Percentiles rank a stretch among this genome's conserved stretches.
These are phyloP conservation scores for Nicotiana tabacum DNA, from an alignment of 257 asterid genomes.

Conservation along the genomic window DNA sequence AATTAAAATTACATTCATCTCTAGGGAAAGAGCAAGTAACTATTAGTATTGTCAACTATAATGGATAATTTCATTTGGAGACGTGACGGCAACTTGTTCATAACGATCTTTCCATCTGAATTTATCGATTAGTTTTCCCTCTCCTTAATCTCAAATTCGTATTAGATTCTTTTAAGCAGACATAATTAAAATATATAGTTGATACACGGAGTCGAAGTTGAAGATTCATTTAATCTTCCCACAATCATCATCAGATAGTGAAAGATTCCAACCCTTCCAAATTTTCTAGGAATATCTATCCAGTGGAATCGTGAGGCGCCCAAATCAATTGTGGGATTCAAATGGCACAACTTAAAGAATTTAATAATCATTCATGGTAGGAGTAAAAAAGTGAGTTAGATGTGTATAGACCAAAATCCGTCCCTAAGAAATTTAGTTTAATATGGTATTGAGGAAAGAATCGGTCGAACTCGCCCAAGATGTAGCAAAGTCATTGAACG, in stretches of 20 bases:
- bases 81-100: conserved; percentile 5
- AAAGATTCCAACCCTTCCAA: not conserved
- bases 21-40: not conserved
- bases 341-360: too few species aligned
- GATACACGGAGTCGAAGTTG: not conserved
- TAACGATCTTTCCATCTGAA: not conserved
- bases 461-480: too few species aligned
- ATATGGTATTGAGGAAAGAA: too few species aligned
- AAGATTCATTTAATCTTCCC: not conserved
- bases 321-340: not conserved
- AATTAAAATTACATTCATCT: not conserved
- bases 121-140: not conserved
- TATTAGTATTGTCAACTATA: not conserved
- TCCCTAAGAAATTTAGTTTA: too few species aligned
- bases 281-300: not conserved
- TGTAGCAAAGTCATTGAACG: too few species aligned
- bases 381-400: too few species aligned
- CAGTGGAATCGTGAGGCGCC: not conserved
- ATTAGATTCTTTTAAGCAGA: not conserved
- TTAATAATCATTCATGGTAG: too few species aligned
- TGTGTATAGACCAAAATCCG: too few species aligned
- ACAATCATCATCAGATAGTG: not conserved
- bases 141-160: not conserved
- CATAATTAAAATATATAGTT: too few species aligned
- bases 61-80: not conserved